Evolutionary conservation across 257 asterid species (phyloP), one percentile per base, ranked within the genome.

Genomic region (Linaria vulgaris): DNA sequence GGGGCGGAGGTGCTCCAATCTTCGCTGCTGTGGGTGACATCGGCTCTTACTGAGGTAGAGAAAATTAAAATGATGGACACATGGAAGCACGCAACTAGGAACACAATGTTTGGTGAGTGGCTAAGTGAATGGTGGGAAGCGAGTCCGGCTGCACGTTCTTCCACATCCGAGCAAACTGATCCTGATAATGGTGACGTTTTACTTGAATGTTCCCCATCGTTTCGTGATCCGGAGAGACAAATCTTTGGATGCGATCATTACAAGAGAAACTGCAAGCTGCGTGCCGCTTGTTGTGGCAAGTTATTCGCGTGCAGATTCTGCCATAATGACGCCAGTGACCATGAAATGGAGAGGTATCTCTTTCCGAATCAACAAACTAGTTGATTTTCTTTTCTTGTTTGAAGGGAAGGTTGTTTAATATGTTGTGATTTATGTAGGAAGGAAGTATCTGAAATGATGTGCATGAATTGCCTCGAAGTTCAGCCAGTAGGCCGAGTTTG

Each of bases 1-100:
- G 98, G 98, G 56, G 98, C 98, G 24, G 98, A 92, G 74, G 98
- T 92, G 54, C 95, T 92, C 24, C 98, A 92, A 50, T 84, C 97
- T 61, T 89, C 89, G 98, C 79, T 92, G 66, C 98, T 97, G 34
- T 92, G 97, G 98, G 98, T 92, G 58, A 92, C 98, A 54, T 78
- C 91, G 71, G 97, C 97, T 75, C 97, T 92, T 55, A 87, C 91
- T 68, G 96, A 85, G 82, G 96, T 89, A 53, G 98, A 92, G 76
- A 96, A 92, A 74, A 89, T 89, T 72, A 89, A 76, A 73, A 86
- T 92, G 96, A 89, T 92, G 87, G 95, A 92, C 74, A 87, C 96
- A 14, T 87, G 90, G 95, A 92, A 82, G 75, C 80, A 92, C 15
- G 98, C 98, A 39, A 82, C 98, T 39, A 92, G 85, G 80, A 92